Evolutionary conservation across 257 asterid species (phyloP), one percentile per base, ranked within the genome.

Genomic region (Marsdenia floribunda): DNA sequence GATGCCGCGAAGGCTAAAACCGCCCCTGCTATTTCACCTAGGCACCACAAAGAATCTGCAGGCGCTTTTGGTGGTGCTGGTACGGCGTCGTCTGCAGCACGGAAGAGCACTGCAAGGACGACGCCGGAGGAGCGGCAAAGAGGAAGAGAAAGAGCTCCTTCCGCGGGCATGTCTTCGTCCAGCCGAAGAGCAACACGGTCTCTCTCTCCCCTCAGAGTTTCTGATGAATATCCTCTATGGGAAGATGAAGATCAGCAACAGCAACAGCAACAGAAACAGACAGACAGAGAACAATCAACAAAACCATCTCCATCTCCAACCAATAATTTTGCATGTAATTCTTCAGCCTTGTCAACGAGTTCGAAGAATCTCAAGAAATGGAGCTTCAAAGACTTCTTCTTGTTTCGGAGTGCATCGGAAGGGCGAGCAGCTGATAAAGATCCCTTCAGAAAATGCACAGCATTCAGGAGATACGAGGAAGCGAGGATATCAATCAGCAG

Each of bases 181-280:
- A 83, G 87, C 54, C 79, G 90, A 59, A 86, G 89, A 79, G 86
- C 80, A 63, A 73, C 91, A 33, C 84, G 95, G 53, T 92, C 96
- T 53, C 88, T 87, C 29, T 90, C 97, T 33, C 96, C 97, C 26
- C 38, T 71, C 3, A 80, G 97, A 76, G 86, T 71, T 50, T 76
- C 86, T 9, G 79, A 75, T 16, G 79, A 75, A 14, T 63, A 74
- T 81, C 79, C 70, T 81, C 79, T 68, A 68, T 83, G 88, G 92
- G 84, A 67, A 14, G 82, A 81, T 22, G 79, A 80, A 29, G 76
- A 79, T 44, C 49, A 11, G 73, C 73, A 15, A 4, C 22, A 66
- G 21, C 73, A 50, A 15, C 24, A 49, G 8, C 72, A 7, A 22
- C 21, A 55, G 35, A 24, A 7, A 22, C 21, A 55, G 35, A 24